phyloP scores from a whole-genome alignment of 2,329 filamentous ascomycete genomes.

The Arachnopeziza araneosa region DNA sequence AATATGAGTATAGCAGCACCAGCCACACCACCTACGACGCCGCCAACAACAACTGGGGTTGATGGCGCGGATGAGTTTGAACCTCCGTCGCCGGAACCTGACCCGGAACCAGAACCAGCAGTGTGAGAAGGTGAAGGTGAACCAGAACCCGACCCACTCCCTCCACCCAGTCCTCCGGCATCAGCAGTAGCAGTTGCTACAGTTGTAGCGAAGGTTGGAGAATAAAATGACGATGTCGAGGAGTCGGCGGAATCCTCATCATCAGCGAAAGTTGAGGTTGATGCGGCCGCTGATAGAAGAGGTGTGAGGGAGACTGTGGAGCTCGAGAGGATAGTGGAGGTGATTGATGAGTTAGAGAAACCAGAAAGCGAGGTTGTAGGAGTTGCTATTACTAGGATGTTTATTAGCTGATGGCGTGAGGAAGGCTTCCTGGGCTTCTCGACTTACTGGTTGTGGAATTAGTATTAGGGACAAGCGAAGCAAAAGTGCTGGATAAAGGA shows the following conservation, averaged over 20 bases:
- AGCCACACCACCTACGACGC: conserved; percentile 38
- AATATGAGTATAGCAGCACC: conserved; percentile 53
- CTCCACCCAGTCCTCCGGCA: neutral
- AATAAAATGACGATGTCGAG: conserved; percentile 5
- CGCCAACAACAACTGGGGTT: conserved; percentile 27
- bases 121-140: neutral
- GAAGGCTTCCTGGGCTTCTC: neutral
- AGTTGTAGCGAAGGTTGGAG: conserved; percentile 1
- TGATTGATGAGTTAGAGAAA: conserved; percentile 16
- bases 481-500: conserved; percentile 24
- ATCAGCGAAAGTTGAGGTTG: conserved; percentile 6
- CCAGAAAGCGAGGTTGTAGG: conserved; percentile 18
- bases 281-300: neutral
- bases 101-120: neutral
- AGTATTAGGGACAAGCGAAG: conserved; percentile 23
- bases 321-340: conserved; percentile 11
- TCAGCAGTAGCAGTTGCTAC: neutral
- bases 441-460: conserved; percentile 29
- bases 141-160: conserved; percentile 1
- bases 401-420: conserved; percentile 6
- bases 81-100: conserved; percentile 2
- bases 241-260: conserved; percentile 2
- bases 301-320: neutral
- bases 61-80: conserved; percentile 15
- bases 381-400: conserved; percentile 27